These are phyloP conservation scores for Alnus rubra DNA, from an alignment of 306 rosid genomes.

Conservation along the genomic window DNA sequence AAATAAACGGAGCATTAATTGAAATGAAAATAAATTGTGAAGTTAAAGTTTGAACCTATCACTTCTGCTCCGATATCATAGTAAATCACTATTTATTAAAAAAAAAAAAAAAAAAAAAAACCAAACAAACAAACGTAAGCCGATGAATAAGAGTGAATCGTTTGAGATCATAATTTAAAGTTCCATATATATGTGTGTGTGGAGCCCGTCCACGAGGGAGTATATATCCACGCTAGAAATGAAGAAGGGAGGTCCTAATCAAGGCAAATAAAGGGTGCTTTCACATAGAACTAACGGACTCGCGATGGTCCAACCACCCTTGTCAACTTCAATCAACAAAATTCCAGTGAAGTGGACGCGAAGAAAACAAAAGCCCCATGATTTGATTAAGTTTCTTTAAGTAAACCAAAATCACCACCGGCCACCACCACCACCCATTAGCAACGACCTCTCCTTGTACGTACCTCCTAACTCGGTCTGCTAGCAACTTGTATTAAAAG, in stretches of 20 bases:
- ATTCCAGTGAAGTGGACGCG: constrained; percentile 97
- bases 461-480: background rate
- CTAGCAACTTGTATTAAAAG: constrained; percentile 37
- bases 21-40: no score
- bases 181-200: no score
- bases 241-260: constrained; percentile 50
- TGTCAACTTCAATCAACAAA: constrained; percentile 82
- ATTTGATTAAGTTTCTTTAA: constrained; percentile 35
- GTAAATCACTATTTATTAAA: no score
- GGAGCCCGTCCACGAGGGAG: constrained; percentile 1
- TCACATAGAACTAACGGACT: constrained; percentile 48
- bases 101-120: no score
- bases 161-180: no score
- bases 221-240: background rate
- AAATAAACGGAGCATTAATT: no score
- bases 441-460: constrained; percentile 15
- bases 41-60: no score
- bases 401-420: constrained; percentile 33
- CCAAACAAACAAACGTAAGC: no score
- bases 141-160: no score
- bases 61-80: no score
- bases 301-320: constrained; percentile 61
- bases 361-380: constrained; percentile 51
- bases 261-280: constrained; percentile 22
- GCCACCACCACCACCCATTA: constrained; percentile 48